Conservation (phyloP, 225 moss, liverwort and hornwort species). For the Pseudoscleropodium purum region DNA sequence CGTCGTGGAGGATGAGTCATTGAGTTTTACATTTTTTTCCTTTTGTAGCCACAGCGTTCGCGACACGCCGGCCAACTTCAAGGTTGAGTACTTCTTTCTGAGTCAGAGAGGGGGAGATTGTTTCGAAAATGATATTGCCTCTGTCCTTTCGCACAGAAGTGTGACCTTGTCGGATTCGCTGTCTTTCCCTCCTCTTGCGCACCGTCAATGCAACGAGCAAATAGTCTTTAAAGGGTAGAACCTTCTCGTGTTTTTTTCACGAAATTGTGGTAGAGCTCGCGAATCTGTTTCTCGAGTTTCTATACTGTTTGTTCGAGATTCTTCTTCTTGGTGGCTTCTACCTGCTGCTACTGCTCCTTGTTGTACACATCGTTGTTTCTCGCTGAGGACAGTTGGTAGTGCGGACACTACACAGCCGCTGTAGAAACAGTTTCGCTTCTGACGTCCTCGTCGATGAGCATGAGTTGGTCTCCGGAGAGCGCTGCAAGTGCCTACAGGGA, state of each 20-base stretch:
- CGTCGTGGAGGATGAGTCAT: neutral
- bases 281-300: neutral
- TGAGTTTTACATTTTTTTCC: neutral
- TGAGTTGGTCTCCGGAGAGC: constrained; percentile 85
- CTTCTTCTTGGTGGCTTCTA: neutral
- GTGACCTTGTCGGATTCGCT: neutral
- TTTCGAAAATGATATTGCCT: neutral
- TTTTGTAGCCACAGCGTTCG: neutral
- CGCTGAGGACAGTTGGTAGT: neutral
- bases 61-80: neutral
- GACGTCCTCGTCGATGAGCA: constrained; percentile 15
- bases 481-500: constrained; percentile 74
- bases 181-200: neutral
- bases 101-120: neutral
- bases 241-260: neutral
- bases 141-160: neutral
- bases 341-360: neutral
- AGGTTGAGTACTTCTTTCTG: neutral
- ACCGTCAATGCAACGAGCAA: neutral
- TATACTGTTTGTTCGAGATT: neutral
- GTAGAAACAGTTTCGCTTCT: neutral
- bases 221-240: neutral
- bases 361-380: neutral
- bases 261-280: neutral
- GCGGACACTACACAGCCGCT: neutral